Evolutionary conservation across 306 rosid species (phyloP), one percentile per base, ranked within the genome.

Genomic region (Dryas octopetala): DNA sequence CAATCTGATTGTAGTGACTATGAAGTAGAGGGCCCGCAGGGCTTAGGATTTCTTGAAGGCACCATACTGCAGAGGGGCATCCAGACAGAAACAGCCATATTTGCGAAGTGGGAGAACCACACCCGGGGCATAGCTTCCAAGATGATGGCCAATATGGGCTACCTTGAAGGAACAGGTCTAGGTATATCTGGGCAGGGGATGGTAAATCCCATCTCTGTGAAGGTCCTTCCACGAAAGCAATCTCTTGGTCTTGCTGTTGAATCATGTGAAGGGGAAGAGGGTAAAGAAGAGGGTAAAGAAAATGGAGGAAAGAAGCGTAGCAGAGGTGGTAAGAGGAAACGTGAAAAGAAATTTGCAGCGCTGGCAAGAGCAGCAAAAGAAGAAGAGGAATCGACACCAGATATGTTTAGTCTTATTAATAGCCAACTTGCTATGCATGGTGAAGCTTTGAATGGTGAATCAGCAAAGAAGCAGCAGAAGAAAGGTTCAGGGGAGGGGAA

Each of bases 61-160:
- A 88, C 93, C 76, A 84, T 70, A 79, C 78, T 55, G 73, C 96
- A 83, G 79, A 88, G 82, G 78, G 97, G 98, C 9, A 76, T 90
- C 78, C 98, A 95, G 85, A 90, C 84, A 0, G 98, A 90, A 54
- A 95, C 98, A 44, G 79, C 77, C 15, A 84, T 84, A 86, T 95
- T 95, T 90, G 98, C 98, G 0, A 95, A 84, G 81, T 95, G 97
- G 98, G 98, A 95, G 83, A 91, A 90, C 77, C 98, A 95, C 84
- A 95, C 98, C 5, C 82, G 97, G 74, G 98, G 97, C 6, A 83
- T 95, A 70, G 96, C 99, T 55, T 95, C 97, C 73, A 95, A 88
- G 89, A 95, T 95, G 97, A 95, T 92, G 99, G 91, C 99, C 74
- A 89, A 85, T 73, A 95, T 90, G 97, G 99, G 99, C 75, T 92